phyloP scores from a whole-genome alignment of 768 basidiomycete species.

The Favolaschia claudopus region DNA sequence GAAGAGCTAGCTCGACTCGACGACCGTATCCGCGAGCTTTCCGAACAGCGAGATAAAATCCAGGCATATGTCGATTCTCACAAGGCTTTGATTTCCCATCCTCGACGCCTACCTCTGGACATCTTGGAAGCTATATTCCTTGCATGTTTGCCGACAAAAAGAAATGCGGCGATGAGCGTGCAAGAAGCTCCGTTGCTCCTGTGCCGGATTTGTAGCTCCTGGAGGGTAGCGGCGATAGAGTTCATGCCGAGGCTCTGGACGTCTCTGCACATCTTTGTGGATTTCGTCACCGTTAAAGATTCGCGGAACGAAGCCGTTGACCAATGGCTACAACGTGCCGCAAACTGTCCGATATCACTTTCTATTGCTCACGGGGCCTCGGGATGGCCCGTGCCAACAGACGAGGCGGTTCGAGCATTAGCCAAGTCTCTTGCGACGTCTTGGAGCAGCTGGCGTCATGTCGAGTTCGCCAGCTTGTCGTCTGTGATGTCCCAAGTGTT shows the following conservation, averaged over 20 bases:
- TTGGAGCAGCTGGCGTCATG: too few species aligned
- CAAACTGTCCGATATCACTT: too few species aligned
- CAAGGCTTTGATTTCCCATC: background rate
- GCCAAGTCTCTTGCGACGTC: too few species aligned
- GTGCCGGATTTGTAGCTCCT: background rate
- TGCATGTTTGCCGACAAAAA: background rate
- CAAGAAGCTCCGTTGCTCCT: background rate
- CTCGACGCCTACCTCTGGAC: constrained; percentile 5
- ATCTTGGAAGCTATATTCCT: constrained; percentile 2
- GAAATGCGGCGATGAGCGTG: background rate
- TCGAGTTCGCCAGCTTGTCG: background rate
- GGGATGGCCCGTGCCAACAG: too few species aligned
- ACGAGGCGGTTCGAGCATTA: too few species aligned
- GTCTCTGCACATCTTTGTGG: too few species aligned
- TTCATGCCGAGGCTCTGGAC: too few species aligned
- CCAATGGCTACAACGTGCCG: too few species aligned
- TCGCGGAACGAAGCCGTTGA: too few species aligned
- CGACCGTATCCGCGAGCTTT: background rate
- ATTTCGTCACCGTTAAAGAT: too few species aligned
- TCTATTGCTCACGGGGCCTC: too few species aligned
- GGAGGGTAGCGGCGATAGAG: too few species aligned
- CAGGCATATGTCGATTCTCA: background rate
- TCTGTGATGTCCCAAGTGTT: background rate
- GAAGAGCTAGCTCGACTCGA: constrained; percentile 1
- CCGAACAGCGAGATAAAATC: background rate